phyloP scores from a whole-genome alignment of 2,329 filamentous ascomycete species.

The Pezicula neosporulosa region DNA sequence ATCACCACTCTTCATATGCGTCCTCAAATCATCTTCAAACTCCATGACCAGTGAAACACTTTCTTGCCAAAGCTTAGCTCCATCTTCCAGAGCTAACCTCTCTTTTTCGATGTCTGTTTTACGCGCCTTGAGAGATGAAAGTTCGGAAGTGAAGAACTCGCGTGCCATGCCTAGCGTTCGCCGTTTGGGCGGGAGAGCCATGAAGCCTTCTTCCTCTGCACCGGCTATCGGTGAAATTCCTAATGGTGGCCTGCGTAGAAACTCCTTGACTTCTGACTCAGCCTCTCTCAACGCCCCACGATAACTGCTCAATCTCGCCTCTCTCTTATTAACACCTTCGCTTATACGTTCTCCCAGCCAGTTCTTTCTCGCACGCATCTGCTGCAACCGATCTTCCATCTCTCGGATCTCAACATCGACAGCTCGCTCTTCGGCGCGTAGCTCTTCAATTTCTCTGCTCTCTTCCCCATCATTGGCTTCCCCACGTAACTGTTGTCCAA shows the following conservation, averaged over 20 bases:
- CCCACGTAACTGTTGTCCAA: slow-evolving; percentile 49
- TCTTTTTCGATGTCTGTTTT: slow-evolving; percentile 58
- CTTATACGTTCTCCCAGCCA: slow-evolving; percentile 57
- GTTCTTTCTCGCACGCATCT: slow-evolving; percentile 57
- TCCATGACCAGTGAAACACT: slow-evolving; percentile 54
- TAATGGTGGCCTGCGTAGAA: slow-evolving; percentile 54
- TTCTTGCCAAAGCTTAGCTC: slow-evolving; percentile 63
- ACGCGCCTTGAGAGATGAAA: slow-evolving; percentile 50
- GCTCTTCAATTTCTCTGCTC: slow-evolving; percentile 57
- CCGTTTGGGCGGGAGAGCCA: slow-evolving; percentile 58
- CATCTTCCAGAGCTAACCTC: slow-evolving; percentile 62
- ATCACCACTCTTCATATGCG: slow-evolving; percentile 43
- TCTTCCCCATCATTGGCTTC: slow-evolving; percentile 50
- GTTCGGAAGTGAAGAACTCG: slow-evolving; percentile 67
- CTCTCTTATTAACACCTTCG: slow-evolving; percentile 60
- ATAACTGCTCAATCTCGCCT: slow-evolving; percentile 71
- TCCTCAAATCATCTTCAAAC: slow-evolving; percentile 63
- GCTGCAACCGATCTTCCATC: slow-evolving; percentile 60
- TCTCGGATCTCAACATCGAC: slow-evolving; percentile 62
- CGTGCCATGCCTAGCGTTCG: slow-evolving; percentile 68
- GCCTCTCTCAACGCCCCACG: slow-evolving; percentile 63
- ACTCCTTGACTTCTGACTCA: slow-evolving; percentile 55
- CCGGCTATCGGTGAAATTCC: slow-evolving; percentile 16
- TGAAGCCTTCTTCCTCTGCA: slow-evolving; percentile 39
- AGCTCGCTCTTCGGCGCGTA: slow-evolving; percentile 49